Evolutionary conservation across 83 land plant genomes (phyloP).

Genomic region (Thuja plicata): DNA sequence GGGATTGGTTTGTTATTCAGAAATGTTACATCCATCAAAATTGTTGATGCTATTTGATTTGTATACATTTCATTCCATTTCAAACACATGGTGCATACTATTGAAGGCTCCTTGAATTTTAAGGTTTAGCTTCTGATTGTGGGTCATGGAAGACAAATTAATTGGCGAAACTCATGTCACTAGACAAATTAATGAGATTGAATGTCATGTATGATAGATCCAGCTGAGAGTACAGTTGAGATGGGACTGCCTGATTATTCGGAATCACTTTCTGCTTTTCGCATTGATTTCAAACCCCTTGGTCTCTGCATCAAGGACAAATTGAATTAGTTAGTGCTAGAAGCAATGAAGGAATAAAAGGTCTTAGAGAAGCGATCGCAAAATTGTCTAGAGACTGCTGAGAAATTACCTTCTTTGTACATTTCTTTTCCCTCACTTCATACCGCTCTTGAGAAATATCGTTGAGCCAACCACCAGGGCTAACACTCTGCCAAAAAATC

Average conservation of each 20-base stretch:
- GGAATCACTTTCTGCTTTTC: slow-evolving; percentile 55
- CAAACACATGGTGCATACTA: background rate
- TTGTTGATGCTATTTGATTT: background rate
- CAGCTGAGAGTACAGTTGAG: background rate
- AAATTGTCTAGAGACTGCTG: background rate
- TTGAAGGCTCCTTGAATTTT: background rate
- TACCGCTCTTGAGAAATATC: slow-evolving; percentile 76
- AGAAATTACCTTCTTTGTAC: slow-evolving; percentile 64
- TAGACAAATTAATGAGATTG: background rate
- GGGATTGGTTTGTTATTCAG: background rate
- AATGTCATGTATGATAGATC: slow-evolving; percentile 3
- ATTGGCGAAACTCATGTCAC: background rate
- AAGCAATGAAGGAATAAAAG: background rate
- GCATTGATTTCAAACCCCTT: slow-evolving; percentile 72
- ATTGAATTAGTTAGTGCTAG: background rate
- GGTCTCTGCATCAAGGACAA: slow-evolving; percentile 45
- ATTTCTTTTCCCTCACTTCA: slow-evolving; percentile 83
- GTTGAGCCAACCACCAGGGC: slow-evolving; percentile 78
- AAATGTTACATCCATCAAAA: background rate
- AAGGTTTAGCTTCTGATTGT: background rate
- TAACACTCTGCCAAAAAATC: slow-evolving; percentile 49
- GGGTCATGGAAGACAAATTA: background rate
- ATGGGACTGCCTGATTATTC: slow-evolving; percentile 23
- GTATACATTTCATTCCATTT: slow-evolving; percentile 9
- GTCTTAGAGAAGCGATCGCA: background rate